Conservation (phyloP, 2,329 filamentous ascomycete species). For the Fusarium nematophilum region DNA sequence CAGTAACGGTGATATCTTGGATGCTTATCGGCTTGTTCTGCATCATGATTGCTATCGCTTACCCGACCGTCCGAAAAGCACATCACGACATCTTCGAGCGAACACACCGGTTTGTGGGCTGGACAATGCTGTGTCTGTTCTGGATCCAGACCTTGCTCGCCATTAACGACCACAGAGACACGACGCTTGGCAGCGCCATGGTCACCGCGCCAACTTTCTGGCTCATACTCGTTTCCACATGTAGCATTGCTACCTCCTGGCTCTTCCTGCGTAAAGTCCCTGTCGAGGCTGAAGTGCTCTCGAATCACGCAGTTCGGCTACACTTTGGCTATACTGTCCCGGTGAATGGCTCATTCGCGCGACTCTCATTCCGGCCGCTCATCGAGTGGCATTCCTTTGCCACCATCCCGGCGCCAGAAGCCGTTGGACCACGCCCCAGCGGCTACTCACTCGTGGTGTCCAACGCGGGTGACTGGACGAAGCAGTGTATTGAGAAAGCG, state of each 20-base stretch:
- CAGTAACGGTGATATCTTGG: constrained; percentile 10
- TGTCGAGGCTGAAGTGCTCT: constrained; percentile 72
- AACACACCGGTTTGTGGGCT: constrained; percentile 31
- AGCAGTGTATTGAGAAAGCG: constrained; percentile 69
- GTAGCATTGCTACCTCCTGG: constrained; percentile 75
- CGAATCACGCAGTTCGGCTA: constrained; percentile 75
- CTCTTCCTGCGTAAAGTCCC: constrained; percentile 70
- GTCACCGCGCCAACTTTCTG: constrained; percentile 64
- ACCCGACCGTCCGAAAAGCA: constrained; percentile 22
- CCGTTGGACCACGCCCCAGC: background rate
- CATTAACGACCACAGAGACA: constrained; percentile 62
- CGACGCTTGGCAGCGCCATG: constrained; percentile 4
- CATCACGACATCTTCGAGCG: constrained; percentile 31
- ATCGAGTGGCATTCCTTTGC: constrained; percentile 79
- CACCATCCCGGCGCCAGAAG: constrained; percentile 67
- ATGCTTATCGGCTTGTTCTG: constrained; percentile 23
- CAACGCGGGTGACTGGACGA: constrained; percentile 72
- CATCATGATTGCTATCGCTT: constrained; percentile 29
- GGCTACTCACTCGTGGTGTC: constrained; percentile 75
- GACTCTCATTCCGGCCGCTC: constrained; percentile 69
- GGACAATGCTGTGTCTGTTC: constrained; percentile 26
- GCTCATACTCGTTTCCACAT: constrained; percentile 70
- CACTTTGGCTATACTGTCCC: constrained; percentile 70
- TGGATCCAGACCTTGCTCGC: constrained; percentile 57
- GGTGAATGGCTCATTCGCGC: constrained; percentile 55